Evolutionary conservation across 495 filamentous ascomycete species (phyloP).

Genomic region (Lasiosphaeris hirsuta): DNA sequence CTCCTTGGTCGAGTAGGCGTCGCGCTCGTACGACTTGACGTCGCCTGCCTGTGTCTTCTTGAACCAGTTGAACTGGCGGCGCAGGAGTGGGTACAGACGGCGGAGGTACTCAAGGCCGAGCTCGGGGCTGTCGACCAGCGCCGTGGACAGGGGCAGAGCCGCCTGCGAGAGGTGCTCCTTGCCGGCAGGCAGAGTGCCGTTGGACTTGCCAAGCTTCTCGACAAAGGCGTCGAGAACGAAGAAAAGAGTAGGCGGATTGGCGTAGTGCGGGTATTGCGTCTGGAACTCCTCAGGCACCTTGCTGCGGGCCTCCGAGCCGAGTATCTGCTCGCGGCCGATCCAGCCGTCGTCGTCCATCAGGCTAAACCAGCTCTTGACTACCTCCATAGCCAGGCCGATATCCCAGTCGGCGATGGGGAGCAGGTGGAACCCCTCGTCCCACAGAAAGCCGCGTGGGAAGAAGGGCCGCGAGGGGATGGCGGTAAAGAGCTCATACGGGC

Average conservation of each 20-base stretch:
- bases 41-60: conserved; percentile 87
- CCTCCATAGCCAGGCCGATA: conserved; percentile 83
- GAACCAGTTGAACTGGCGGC: conserved; percentile 92
- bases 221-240: conserved; percentile 80
- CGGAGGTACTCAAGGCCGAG: conserved; percentile 71
- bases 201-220: conserved; percentile 58
- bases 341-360: conserved; percentile 96
- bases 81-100: conserved; percentile 85
- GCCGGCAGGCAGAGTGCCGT: conserved; percentile 32
- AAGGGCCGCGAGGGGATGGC: conserved; percentile 92
- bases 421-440: conserved; percentile 97
- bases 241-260: conserved; percentile 96
- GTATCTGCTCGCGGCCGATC: conserved; percentile 96
- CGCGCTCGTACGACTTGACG: conserved; percentile 83
- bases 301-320: conserved; percentile 89
- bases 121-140: conserved; percentile 63
- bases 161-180: conserved; percentile 35
- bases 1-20: conserved; percentile 81
- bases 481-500: conserved; percentile 85
- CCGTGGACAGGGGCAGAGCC: conserved; percentile 43
- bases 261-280: conserved; percentile 94
- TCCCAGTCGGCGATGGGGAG: conserved; percentile 93
- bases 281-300: conserved; percentile 97
- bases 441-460: conserved; percentile 93
- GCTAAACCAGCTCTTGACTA: conserved; percentile 93